Percentiles rank a stretch among this genome's conserved stretches.
These are phyloP conservation scores for Aspergillus conjunctus DNA, from an alignment of 495 filamentous ascomycete species.

Conservation along the genomic window DNA sequence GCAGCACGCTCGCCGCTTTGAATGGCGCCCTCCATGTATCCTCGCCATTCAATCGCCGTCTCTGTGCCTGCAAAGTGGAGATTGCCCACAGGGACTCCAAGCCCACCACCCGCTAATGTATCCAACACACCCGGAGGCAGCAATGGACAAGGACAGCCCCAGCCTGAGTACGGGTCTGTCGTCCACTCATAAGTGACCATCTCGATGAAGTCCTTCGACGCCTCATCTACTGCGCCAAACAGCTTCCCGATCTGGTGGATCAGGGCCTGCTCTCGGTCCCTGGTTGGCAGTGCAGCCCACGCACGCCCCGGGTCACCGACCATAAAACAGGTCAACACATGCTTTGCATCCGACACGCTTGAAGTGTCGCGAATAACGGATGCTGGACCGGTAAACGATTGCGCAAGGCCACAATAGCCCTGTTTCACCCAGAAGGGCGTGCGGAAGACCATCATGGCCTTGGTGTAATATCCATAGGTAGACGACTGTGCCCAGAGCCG, in stretches of 20 bases:
- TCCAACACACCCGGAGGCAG: conserved; percentile 29
- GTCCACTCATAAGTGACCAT: conserved; percentile 32
- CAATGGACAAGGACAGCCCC: conserved; percentile 33
- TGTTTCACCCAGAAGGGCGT: conserved; percentile 44
- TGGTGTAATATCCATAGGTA: conserved; percentile 40
- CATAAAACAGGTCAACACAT: conserved; percentile 46
- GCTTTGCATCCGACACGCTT: conserved; percentile 34
- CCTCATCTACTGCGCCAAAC: conserved; percentile 9
- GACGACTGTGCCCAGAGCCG: conserved; percentile 23
- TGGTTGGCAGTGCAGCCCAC: conserved; percentile 28
- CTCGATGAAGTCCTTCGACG: conserved; percentile 18
- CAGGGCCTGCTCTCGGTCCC: conserved; percentile 19
- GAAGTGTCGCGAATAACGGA: conserved; percentile 44
- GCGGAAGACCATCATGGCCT: conserved; percentile 39
- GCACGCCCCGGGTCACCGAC: conserved; percentile 32
- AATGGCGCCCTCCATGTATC: conserved; percentile 53
- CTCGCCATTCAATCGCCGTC: conserved; percentile 43
- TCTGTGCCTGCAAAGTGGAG: conserved; percentile 52
- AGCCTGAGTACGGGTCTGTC: conserved; percentile 27
- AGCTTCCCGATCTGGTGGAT: conserved; percentile 15
- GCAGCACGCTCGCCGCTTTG: conserved; percentile 38
- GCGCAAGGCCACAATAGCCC: conserved; percentile 38
- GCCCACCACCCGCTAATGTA: conserved; percentile 20
- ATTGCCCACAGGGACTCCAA: conserved; percentile 32
- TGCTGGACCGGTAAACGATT: conserved; percentile 39